Conservation (phyloP, 2,329 filamentous ascomycete genomes). For the Epichloe coenophiala region DNA sequence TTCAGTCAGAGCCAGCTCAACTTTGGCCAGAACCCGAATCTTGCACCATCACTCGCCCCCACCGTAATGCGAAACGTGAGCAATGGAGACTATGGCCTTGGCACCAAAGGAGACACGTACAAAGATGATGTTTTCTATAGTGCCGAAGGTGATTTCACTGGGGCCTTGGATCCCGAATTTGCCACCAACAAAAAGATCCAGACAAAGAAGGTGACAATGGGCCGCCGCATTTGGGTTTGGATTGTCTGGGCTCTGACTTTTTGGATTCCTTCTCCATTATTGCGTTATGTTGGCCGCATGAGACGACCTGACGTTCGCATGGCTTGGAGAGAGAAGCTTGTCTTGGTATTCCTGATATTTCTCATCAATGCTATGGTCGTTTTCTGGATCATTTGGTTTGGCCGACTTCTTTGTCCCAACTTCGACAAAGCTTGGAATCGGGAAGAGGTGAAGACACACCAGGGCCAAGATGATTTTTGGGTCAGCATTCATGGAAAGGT, state of each 20-base stretch:
- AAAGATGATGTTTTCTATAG: slow-evolving; percentile 65
- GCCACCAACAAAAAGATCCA: slow-evolving; percentile 66
- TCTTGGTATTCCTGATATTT: slow-evolving; percentile 67
- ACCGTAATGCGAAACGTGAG: slow-evolving; percentile 42
- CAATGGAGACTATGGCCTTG: slow-evolving; percentile 78
- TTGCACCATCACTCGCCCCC: slow-evolving; percentile 47
- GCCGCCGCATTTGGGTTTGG: slow-evolving; percentile 65
- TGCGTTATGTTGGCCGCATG: slow-evolving; percentile 82
- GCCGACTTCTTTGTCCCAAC: slow-evolving; percentile 76
- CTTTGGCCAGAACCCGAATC: slow-evolving; percentile 25
- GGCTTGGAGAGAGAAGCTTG: slow-evolving; percentile 93
- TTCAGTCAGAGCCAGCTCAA: slow-evolving; percentile 42
- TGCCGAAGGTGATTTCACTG: slow-evolving; percentile 52
- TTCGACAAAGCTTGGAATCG: slow-evolving; percentile 77
- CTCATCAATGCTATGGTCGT: slow-evolving; percentile 69
- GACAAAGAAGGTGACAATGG: slow-evolving; percentile 47
- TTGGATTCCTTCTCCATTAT: slow-evolving; percentile 80
- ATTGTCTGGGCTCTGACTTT: slow-evolving; percentile 81
- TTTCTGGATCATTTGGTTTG: slow-evolving; percentile 87
- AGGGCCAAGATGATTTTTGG: slow-evolving; percentile 64
- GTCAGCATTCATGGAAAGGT: slow-evolving; percentile 80
- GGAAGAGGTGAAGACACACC: slow-evolving; percentile 56
- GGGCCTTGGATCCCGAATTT: slow-evolving; percentile 62
- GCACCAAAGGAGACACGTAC: slow-evolving; percentile 68
- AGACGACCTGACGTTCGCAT: slow-evolving; percentile 91